These are phyloP conservation scores for Diaporthe sp. DNA, from an alignment of 2,329 filamentous ascomycete species.

Conservation along the genomic window DNA sequence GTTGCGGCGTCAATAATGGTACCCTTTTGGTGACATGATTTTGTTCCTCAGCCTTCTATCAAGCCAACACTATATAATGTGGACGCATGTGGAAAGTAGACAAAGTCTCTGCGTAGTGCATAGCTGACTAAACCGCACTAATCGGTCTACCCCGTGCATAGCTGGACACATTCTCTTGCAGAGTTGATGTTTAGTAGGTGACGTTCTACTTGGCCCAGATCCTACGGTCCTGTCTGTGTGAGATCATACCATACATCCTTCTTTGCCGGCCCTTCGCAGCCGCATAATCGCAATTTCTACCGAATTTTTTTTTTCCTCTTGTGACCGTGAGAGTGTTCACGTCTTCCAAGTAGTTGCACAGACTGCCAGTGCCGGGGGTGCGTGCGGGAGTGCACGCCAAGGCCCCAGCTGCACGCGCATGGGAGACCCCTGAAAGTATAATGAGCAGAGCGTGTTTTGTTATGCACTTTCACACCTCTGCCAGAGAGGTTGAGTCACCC, in stretches of 20 bases:
- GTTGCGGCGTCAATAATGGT: too few species aligned
- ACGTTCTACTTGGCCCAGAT: not conserved
- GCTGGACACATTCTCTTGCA: not conserved
- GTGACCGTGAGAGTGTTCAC: not conserved
- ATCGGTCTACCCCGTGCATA: not conserved
- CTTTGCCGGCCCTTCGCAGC: not conserved
- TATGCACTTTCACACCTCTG: not conserved
- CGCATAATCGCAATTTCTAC: not conserved
- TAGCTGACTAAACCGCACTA: not conserved
- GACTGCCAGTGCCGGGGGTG: not conserved
- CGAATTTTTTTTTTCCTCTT: not conserved
- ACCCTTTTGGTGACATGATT: too few species aligned
- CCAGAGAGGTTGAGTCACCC: constrained; percentile 8
- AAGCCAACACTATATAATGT: too few species aligned
- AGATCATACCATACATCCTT: not conserved
- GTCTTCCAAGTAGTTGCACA: not conserved
- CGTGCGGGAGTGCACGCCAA: not conserved
- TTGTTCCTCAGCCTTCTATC: too few species aligned
- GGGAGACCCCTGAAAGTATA: not conserved
- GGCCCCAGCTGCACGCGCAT: not conserved
- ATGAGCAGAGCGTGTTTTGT: constrained; percentile 19
- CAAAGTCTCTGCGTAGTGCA: not conserved
- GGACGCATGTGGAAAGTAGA: not conserved
- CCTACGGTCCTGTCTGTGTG: too few species aligned
- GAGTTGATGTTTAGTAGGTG: not conserved